Evolutionary conservation across 768 basidiomycete genomes (phyloP).

Genomic region (Scleroderma bovista): DNA sequence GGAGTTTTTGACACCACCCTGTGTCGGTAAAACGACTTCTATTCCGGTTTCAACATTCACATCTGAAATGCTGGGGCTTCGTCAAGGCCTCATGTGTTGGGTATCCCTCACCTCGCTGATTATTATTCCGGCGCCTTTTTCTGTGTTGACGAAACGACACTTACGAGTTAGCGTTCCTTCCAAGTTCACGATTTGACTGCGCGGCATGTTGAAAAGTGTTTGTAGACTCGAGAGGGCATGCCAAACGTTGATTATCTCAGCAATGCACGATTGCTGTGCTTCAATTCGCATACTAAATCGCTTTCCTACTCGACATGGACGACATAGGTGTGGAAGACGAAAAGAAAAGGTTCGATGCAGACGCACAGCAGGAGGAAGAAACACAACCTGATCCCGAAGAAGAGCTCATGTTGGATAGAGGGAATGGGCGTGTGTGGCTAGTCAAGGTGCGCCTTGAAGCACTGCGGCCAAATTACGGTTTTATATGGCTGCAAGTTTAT

Average conservation of each 20-base stretch:
- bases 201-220: no score
- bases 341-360: conserved; percentile 67
- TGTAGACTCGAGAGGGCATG: no score
- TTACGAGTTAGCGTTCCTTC: no score
- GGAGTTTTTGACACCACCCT: no score
- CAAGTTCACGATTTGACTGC: no score
- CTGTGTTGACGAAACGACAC: no score
- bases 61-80: no score
- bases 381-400: conserved; percentile 76
- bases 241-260: background rate
- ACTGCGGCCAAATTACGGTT: background rate
- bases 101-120: no score
- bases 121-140: no score
- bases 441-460: conserved; percentile 56
- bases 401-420: conserved; percentile 70
- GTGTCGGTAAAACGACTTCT: no score
- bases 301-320: conserved; percentile 24
- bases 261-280: background rate
- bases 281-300: background rate
- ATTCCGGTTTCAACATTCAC: no score
- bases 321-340: conserved; percentile 47
- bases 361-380: conserved; percentile 50
- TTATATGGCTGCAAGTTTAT: background rate
- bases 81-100: no score
- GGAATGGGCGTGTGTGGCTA: conserved; percentile 75